phyloP scores from a whole-genome alignment of 2,329 filamentous ascomycete genomes.

The Fusarium pseudocircinatum region DNA sequence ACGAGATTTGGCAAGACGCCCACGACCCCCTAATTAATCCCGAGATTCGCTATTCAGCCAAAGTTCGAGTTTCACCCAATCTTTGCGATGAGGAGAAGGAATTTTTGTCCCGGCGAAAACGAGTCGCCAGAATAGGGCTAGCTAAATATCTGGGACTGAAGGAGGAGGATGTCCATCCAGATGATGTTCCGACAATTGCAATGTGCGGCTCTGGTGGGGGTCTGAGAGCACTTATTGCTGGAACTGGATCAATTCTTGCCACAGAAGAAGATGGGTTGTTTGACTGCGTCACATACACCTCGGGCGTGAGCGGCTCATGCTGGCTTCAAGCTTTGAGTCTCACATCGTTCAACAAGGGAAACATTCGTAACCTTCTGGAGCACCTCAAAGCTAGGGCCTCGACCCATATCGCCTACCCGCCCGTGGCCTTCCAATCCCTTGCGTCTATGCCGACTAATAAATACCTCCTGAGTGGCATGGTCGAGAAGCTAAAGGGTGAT shows the following conservation, averaged over 20 bases:
- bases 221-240: conserved; percentile 87
- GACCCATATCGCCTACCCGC: conserved; percentile 92
- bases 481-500: conserved; percentile 90
- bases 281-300: conserved; percentile 94
- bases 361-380: conserved; percentile 75
- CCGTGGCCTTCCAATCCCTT: conserved; percentile 80
- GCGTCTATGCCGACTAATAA: conserved; percentile 94
- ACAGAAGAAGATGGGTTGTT: conserved; percentile 88
- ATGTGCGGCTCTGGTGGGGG: conserved; percentile 96
- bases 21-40: conserved; percentile 85
- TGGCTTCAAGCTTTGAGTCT: conserved; percentile 93
- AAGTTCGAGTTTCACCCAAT: conserved; percentile 81
- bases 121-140: conserved; percentile 75
- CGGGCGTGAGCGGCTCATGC: conserved; percentile 94
- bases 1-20: conserved; percentile 93
- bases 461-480: conserved; percentile 83
- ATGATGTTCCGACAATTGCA: conserved; percentile 92
- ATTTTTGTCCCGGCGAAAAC: conserved; percentile 75
- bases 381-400: conserved; percentile 88
- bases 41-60: conserved; percentile 84
- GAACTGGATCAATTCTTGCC: conserved; percentile 86
- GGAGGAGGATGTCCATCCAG: conserved; percentile 85
- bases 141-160: conserved; percentile 83
- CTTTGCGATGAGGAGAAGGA: conserved; percentile 85
- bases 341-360: conserved; percentile 72